A percentile compares a stretch with the other conserved stretches of the same genome.
Conservation (phyloP, 2,329 filamentous ascomycete genomes). For the Cercospora zeina region DNA sequence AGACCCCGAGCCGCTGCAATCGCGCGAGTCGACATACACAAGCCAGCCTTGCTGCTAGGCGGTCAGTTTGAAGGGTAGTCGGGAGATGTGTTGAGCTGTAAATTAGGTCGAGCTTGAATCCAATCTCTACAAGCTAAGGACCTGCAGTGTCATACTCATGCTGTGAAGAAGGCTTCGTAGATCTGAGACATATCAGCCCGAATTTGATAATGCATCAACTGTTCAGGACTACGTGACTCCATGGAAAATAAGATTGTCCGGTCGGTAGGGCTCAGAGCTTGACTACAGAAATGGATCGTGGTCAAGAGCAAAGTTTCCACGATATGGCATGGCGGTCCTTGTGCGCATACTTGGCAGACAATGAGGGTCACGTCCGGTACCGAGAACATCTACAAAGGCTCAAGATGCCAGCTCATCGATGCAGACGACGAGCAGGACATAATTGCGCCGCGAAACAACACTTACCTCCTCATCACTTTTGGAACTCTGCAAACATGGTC, state of each 20-base stretch:
- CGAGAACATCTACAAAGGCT: slow-evolving; percentile 1
- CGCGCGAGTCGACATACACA: background rate
- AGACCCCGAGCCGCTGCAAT: background rate
- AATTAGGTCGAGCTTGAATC: background rate
- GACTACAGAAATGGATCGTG: background rate
- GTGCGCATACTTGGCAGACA: background rate
- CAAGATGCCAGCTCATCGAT: background rate
- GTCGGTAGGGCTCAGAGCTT: background rate
- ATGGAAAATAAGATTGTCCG: background rate
- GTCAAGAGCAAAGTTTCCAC: slow-evolving; percentile 4
- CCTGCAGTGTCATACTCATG: background rate
- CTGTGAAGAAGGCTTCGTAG: background rate
- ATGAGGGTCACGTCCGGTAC: background rate
- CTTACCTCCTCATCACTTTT: background rate
- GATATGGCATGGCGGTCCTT: background rate
- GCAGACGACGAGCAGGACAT: background rate
- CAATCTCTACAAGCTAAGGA: background rate
- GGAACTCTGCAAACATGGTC: background rate
- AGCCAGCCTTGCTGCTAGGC: background rate
- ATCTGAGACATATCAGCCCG: background rate
- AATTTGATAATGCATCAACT: background rate
- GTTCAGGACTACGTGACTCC: too few species aligned
- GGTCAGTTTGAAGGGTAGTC: background rate
- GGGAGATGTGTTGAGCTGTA: background rate
- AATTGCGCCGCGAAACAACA: background rate